phyloP scores from a whole-genome alignment of 2,329 filamentous ascomycete species.

The Sarocladium brachiariae region DNA sequence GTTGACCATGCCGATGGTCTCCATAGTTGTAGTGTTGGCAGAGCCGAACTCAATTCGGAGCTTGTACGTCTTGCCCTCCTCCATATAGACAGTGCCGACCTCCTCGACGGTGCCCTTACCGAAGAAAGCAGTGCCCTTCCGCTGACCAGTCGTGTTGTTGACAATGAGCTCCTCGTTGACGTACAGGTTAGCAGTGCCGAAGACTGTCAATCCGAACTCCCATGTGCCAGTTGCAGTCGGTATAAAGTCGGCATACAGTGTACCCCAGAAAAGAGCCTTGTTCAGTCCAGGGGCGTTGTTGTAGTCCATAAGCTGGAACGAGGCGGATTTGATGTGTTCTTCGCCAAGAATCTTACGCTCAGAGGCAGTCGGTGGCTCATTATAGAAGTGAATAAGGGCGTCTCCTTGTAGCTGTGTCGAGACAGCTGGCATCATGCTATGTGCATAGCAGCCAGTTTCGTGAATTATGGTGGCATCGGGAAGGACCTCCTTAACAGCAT shows the following conservation, averaged over 20 bases:
- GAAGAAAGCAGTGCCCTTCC: conserved; percentile 23
- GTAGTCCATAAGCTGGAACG: conserved; percentile 17
- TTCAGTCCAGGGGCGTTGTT: conserved; percentile 15
- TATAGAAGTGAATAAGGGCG: conserved; percentile 18
- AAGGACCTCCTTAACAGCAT: conserved; percentile 21
- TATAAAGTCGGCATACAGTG: conserved; percentile 14
- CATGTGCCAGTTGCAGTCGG: conserved; percentile 10
- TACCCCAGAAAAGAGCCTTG: conserved; percentile 14
- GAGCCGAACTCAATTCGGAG: conserved; percentile 6
- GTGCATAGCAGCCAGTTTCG: conserved; percentile 14
- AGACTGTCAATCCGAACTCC: conserved; percentile 26
- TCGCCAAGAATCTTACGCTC: conserved; percentile 13
- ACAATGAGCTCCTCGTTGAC: conserved; percentile 26
- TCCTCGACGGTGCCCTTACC: conserved; percentile 27
- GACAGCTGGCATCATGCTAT: conserved; percentile 7
- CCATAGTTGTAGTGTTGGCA: conserved; percentile 7
- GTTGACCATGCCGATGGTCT: conserved; percentile 10
- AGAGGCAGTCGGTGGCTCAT: conserved; percentile 10
- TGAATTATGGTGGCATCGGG: conserved; percentile 16
- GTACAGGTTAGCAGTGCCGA: conserved; percentile 26
- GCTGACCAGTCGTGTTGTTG: conserved; percentile 18
- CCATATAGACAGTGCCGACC: conserved; percentile 15
- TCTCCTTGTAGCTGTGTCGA: conserved; percentile 6
- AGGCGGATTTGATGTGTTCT: conserved; percentile 13
- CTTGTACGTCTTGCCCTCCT: conserved; percentile 10